Percentiles rank a stretch among this genome's conserved stretches.
These are phyloP conservation scores for Phylloporus sp. DNA, from an alignment of 768 basidiomycete genomes.

Conservation along the genomic window DNA sequence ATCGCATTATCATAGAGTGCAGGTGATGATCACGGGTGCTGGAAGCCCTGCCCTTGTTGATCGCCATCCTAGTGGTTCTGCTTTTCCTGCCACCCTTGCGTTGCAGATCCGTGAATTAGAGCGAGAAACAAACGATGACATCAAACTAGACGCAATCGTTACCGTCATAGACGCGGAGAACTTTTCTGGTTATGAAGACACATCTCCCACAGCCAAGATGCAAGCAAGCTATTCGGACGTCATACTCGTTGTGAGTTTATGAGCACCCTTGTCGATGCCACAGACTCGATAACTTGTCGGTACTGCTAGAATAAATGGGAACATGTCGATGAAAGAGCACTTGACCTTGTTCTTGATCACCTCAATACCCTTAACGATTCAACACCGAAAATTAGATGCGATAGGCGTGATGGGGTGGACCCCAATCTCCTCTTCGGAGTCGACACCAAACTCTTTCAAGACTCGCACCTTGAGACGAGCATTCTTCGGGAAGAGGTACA, in stretches of 20 bases:
- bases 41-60: neutral
- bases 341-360: conserved; percentile 84
- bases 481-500: conserved; percentile 36
- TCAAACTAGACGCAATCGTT: conserved; percentile 85
- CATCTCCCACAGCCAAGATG: conserved; percentile 87
- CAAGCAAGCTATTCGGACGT: conserved; percentile 95
- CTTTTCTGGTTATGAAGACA: conserved; percentile 90
- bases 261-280: neutral
- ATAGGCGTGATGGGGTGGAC: conserved; percentile 61
- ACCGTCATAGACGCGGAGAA: conserved; percentile 92
- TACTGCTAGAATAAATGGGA: conserved; percentile 82
- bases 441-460: conserved; percentile 72
- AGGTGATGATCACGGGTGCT: conserved; percentile 52
- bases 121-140: conserved; percentile 65
- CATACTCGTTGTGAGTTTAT: conserved; percentile 66
- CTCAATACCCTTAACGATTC: conserved; percentile 85
- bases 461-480: conserved; percentile 3
- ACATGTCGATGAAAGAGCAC: conserved; percentile 67
- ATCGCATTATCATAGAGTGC: conserved; percentile 93
- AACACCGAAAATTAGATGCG: conserved; percentile 79
- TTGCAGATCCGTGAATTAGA: conserved; percentile 93
- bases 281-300: conserved; percentile 5
- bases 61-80: conserved; percentile 63
- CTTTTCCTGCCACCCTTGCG: conserved; percentile 92
- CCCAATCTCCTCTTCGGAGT: conserved; percentile 85